phyloP scores from a whole-genome alignment of 2,329 filamentous ascomycete genomes.

The Aspergillus eucalypticola region DNA sequence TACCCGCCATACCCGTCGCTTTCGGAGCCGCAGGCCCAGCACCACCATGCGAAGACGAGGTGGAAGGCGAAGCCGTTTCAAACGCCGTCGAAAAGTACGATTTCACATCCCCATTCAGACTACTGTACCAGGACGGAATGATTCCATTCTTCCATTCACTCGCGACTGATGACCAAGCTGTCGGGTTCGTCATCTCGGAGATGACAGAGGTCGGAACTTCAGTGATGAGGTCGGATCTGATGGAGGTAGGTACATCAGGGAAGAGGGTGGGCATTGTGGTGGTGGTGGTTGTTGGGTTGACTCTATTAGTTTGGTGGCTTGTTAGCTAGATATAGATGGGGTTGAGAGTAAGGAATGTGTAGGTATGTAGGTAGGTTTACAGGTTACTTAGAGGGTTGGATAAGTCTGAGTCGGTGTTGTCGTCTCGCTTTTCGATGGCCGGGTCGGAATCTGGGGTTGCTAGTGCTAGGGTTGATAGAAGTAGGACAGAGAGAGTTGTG shows the following conservation, averaged over 20 bases:
- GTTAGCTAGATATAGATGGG: not conserved
- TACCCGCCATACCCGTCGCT: not conserved
- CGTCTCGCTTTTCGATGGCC: not conserved
- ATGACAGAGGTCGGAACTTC: constrained; percentile 29
- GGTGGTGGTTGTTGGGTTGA: not conserved
- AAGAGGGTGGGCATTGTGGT: not conserved
- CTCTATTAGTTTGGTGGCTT: not conserved
- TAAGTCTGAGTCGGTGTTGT: not conserved
- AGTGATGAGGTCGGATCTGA: constrained; percentile 27
- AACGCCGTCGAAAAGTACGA: constrained; percentile 20
- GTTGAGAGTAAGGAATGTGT: too few relatives aligned
- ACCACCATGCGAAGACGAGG: not conserved
- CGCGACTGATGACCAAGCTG: constrained; percentile 23
- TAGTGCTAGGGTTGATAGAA: not conserved
- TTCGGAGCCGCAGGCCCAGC: not conserved
- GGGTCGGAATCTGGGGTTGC: not conserved
- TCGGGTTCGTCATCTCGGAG: constrained; percentile 21
- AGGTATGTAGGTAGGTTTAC: not conserved
- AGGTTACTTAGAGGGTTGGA: not conserved
- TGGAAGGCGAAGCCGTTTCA: not conserved
- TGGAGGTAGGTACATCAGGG: constrained; percentile 20
- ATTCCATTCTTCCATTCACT: constrained; percentile 26
- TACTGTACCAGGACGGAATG: constrained; percentile 30
- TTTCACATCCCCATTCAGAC: constrained; percentile 30
- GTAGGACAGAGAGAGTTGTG: not conserved